These are phyloP conservation scores for Mrakiaceae sp. DNA, from an alignment of 1,284 basidiomycete genomes.

Conservation along the genomic window DNA sequence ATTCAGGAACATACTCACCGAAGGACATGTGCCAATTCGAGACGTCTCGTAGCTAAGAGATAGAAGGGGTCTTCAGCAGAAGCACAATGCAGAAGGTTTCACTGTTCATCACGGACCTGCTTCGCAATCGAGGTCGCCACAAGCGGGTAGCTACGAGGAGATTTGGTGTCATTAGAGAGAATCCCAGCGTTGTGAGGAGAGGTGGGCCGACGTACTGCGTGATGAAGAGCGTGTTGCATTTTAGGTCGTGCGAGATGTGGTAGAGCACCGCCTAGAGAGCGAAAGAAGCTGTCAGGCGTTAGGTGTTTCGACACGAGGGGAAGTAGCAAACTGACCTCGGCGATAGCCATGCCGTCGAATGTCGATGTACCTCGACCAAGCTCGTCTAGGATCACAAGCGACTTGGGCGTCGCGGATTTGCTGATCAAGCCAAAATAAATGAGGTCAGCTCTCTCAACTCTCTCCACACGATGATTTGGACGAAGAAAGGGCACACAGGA, in stretches of 20 bases:
- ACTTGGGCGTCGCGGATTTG: constrained; percentile 52
- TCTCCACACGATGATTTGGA: neutral
- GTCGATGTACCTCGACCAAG: constrained; percentile 62
- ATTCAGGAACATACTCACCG: constrained; percentile 39
- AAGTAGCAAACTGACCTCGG: constrained; percentile 18
- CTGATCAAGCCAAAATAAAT: neutral
- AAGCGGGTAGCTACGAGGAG: neutral
- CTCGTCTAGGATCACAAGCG: constrained; percentile 73
- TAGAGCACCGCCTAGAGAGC: constrained; percentile 13
- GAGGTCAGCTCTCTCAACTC: neutral
- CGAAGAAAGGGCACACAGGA: constrained; percentile 39
- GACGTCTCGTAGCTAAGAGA: constrained; percentile 36
- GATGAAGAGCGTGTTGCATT: constrained; percentile 10
- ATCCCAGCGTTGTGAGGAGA: neutral
- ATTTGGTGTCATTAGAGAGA: neutral
- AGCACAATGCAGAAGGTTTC: too few species aligned
- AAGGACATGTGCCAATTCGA: constrained; percentile 82
- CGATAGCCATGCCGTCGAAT: constrained; percentile 57
- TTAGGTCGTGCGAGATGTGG: neutral
- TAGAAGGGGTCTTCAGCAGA: neutral
- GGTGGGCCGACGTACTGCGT: neutral
- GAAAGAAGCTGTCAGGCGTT: constrained; percentile 33
- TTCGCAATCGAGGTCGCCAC: constrained; percentile 12
- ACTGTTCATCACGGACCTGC: neutral
- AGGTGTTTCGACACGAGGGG: neutral